Percentiles rank a stretch among this genome's conserved stretches.
phyloP scores from a whole-genome alignment of 2,329 filamentous ascomycete species.

The Beauveria medogensis region DNA sequence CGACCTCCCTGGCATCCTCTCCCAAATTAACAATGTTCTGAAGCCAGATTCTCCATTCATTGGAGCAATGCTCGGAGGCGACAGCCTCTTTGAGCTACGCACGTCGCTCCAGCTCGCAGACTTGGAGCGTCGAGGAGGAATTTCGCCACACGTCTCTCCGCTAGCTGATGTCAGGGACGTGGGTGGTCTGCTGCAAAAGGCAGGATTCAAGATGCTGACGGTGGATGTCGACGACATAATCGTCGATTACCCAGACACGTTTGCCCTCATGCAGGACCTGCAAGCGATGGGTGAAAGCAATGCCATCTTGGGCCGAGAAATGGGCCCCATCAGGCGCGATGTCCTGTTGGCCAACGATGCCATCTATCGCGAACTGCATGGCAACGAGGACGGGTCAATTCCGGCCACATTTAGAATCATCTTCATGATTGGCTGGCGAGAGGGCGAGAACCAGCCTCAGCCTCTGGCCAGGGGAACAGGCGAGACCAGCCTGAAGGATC shows the following conservation, averaged over 20 bases:
- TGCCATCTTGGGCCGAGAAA: conserved; percentile 76
- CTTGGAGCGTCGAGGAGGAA: conserved; percentile 81
- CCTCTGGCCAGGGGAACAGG: conserved; percentile 79
- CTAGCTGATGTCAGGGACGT: conserved; percentile 88
- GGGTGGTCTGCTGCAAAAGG: conserved; percentile 74
- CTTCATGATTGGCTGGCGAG: conserved; percentile 99
- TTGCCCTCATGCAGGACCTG: conserved; percentile 85
- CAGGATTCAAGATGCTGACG: conserved; percentile 91
- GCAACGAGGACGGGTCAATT: conserved; percentile 65
- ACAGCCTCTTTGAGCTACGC: conserved; percentile 86
- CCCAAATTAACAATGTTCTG: conserved; percentile 76
- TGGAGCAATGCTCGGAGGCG: conserved; percentile 92
- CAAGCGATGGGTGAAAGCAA: conserved; percentile 96
- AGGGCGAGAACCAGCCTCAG: conserved; percentile 67
- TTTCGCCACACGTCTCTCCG: conserved; percentile 84
- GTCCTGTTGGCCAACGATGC: conserved; percentile 80
- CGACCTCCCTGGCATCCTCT: conserved; percentile 76
- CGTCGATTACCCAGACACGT: conserved; percentile 84
- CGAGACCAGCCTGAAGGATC: conserved; percentile 80
- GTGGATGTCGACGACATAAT: conserved; percentile 97
- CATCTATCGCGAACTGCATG: conserved; percentile 83
- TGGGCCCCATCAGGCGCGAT: conserved; percentile 69
- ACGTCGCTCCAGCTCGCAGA: conserved; percentile 91
- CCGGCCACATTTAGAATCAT: conserved; percentile 93
- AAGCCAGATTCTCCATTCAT: conserved; percentile 90